Evolutionary conservation across 1,284 basidiomycete species (phyloP).

Genomic region (Fomitopsis pinicola): DNA sequence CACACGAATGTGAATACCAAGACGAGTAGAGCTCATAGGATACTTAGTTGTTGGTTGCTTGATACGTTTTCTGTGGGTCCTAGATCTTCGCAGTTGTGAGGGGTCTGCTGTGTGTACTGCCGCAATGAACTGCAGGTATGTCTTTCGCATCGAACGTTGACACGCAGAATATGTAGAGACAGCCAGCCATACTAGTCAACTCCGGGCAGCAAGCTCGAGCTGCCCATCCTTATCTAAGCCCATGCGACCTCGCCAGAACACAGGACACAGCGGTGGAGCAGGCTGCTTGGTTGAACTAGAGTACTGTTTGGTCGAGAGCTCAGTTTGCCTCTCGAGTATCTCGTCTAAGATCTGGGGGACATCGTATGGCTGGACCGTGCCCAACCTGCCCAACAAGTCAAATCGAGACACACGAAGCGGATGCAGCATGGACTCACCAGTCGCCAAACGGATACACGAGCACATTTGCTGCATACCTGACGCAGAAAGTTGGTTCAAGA

Average conservation of each 20-base stretch:
- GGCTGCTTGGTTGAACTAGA: background rate
- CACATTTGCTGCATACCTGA: conserved; percentile 76
- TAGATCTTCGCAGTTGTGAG: too few relatives aligned
- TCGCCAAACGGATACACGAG: conserved; percentile 75
- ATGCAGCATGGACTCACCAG: conserved; percentile 44
- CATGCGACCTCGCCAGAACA: conserved; percentile 74
- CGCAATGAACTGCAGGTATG: too few relatives aligned
- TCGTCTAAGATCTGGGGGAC: conserved; percentile 51
- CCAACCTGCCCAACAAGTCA: conserved; percentile 41
- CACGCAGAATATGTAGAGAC: too few relatives aligned
- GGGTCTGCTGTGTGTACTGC: too few relatives aligned
- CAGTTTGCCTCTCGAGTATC: conserved; percentile 34
- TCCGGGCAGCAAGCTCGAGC: conserved; percentile 28
- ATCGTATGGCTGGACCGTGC: conserved; percentile 51
- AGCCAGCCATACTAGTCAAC: background rate
- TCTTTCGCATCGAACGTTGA: too few relatives aligned
- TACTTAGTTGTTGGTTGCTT: too few relatives aligned
- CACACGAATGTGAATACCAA: too few relatives aligned
- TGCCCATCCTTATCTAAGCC: conserved; percentile 66
- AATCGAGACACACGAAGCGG: background rate
- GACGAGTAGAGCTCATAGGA: too few relatives aligned
- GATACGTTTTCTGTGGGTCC: too few relatives aligned
- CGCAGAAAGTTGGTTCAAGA: background rate
- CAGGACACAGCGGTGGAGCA: conserved; percentile 33
- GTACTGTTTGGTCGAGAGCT: background rate